Conservation (phyloP, 176 grass and related monocot genomes). For the Bromus sterilis region DNA sequence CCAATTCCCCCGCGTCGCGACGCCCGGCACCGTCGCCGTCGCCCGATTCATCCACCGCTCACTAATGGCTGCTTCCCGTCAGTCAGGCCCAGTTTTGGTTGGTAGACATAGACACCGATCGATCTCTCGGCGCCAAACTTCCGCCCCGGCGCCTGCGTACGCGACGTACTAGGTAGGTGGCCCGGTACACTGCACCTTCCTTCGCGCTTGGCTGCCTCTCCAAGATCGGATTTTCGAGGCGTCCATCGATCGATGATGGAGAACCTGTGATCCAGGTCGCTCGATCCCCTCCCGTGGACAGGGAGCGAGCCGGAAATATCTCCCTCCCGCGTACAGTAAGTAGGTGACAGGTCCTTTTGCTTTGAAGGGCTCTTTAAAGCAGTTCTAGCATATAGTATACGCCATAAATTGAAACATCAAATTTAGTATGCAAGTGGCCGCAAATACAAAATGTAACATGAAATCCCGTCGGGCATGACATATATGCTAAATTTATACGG, state of each 20-base stretch:
- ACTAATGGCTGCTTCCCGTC: neutral
- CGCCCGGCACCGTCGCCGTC: conserved; percentile 8
- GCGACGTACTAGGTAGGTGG: neutral
- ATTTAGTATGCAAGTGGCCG: too few species aligned
- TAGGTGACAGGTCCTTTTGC: conserved; percentile 37
- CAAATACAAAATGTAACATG: too few species aligned
- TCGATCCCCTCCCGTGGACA: neutral
- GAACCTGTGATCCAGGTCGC: conserved; percentile 16
- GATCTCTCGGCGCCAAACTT: neutral
- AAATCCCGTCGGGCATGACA: too few species aligned
- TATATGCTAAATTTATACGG: too few species aligned
- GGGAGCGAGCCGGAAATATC: conserved; percentile 30
- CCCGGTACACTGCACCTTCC: neutral
- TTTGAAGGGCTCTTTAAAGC: too few species aligned
- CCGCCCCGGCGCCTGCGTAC: neutral
- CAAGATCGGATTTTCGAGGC: neutral
- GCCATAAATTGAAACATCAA: too few species aligned
- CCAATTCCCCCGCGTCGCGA: conserved; percentile 39
- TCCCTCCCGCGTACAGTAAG: neutral
- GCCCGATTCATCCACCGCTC: neutral
- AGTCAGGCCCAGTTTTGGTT: neutral
- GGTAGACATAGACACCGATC: neutral
- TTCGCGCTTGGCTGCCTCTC: neutral
- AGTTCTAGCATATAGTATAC: too few species aligned
- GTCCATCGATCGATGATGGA: neutral